Percentiles rank a stretch among this genome's conserved stretches.
Evolutionary conservation across 1,139 yeast species (phyloP).

Genomic region (Pichia inconspicua): DNA sequence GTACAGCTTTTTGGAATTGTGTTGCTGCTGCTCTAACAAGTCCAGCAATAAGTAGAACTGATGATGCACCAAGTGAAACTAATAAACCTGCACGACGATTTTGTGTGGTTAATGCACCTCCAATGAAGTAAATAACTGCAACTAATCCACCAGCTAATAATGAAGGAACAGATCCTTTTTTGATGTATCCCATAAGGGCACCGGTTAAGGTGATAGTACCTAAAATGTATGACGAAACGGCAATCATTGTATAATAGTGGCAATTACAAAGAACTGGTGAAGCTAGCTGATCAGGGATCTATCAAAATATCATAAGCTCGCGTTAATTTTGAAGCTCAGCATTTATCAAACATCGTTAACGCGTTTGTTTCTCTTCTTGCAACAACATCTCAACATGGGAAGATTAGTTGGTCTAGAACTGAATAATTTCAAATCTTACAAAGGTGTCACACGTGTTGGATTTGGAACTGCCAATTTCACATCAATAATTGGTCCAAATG

Average conservation of each 20-base stretch:
- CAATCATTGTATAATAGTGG: not conserved
- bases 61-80: slow-evolving; percentile 66
- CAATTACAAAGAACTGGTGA: not conserved
- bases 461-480: slow-evolving; percentile 81
- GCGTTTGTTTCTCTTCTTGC: not conserved
- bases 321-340: not conserved
- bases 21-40: slow-evolving; percentile 39
- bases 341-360: not conserved
- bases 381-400: slow-evolving; percentile 46
- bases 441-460: slow-evolving; percentile 68
- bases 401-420: slow-evolving; percentile 67
- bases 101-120: slow-evolving; percentile 68
- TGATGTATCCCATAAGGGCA: slow-evolving; percentile 30
- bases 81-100: slow-evolving; percentile 79
- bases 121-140: slow-evolving; percentile 60
- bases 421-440: slow-evolving; percentile 83
- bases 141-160: slow-evolving; percentile 69
- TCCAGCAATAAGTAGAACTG: slow-evolving; percentile 61
- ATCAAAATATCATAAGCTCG: too few relatives aligned
- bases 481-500: slow-evolving; percentile 94
- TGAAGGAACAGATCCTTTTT: slow-evolving; percentile 74
- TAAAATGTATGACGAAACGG: slow-evolving; percentile 9
- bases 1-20: slow-evolving; percentile 60
- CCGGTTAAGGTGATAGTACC: slow-evolving; percentile 24
- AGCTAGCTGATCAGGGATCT: too few relatives aligned